Evolutionary conservation across 2,329 filamentous ascomycete species (phyloP).

Genomic region (Diaporthe amygdali): DNA sequence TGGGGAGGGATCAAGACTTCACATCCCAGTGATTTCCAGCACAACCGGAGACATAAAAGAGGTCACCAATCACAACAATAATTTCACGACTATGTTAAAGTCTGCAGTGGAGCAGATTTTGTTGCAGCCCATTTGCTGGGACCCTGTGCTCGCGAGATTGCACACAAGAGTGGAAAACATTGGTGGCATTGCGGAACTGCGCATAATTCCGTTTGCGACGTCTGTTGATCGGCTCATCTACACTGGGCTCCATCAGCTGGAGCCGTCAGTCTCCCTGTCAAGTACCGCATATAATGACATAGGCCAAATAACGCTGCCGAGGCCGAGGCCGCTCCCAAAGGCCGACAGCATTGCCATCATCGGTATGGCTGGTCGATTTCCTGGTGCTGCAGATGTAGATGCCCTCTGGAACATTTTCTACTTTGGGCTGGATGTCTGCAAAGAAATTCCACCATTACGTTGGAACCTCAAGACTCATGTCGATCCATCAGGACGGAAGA

Average conservation of each 20-base stretch:
- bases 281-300: not conserved
- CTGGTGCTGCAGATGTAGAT: not conserved
- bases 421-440: constrained; percentile 32
- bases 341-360: not conserved
- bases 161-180: constrained; percentile 20
- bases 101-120: not conserved
- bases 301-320: rapidly evolving
- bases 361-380: not conserved
- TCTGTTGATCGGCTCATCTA: not conserved
- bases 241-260: not conserved
- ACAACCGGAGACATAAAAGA: not conserved
- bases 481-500: constrained; percentile 27
- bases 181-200: not conserved
- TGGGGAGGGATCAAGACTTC: not conserved
- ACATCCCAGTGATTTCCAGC: not conserved
- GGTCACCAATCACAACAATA: too few relatives aligned
- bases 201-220: not conserved
- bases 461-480: constrained; percentile 27
- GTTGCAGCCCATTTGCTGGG: not conserved
- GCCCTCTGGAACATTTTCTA: constrained; percentile 8
- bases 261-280: not conserved
- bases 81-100: not conserved
- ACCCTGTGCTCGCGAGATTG: not conserved
- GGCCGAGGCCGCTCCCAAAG: not conserved
- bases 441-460: not conserved